Conservation (phyloP, 1,139 yeast species). For the Suhomyces maxii region DNA sequence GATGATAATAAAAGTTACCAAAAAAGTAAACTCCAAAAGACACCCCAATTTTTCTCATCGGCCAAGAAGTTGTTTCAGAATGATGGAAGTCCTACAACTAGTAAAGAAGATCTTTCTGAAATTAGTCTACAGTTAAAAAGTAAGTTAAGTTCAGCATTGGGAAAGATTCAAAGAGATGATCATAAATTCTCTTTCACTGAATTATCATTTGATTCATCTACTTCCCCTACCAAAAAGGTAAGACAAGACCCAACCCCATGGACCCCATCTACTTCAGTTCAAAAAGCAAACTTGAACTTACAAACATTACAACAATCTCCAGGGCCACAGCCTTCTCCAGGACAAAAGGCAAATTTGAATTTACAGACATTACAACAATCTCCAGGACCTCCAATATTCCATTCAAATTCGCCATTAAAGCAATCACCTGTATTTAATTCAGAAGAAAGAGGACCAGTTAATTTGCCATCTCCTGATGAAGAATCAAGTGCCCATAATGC, state of each 20-base stretch:
- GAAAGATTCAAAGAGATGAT: conserved; percentile 31
- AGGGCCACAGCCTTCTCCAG: conserved; percentile 12
- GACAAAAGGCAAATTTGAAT: conserved; percentile 31
- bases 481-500: conserved; percentile 49
- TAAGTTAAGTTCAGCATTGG: conserved; percentile 41
- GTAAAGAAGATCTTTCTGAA: conserved; percentile 36
- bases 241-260: conserved; percentile 16
- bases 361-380: conserved; percentile 42
- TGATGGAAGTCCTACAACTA: conserved; percentile 19
- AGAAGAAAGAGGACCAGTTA: conserved; percentile 10
- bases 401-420: conserved; percentile 18
- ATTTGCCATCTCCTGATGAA: conserved; percentile 37
- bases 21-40: conserved; percentile 32
- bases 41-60: conserved; percentile 45
- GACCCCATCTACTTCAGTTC: conserved; percentile 25
- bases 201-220: conserved; percentile 29
- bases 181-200: conserved; percentile 34
- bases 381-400: conserved; percentile 1
- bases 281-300: conserved; percentile 36
- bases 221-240: conserved; percentile 30
- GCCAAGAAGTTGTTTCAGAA: conserved; percentile 36
- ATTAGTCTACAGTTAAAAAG: conserved; percentile 42
- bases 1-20: conserved; percentile 14
- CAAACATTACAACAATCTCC: conserved; percentile 43
- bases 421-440: conserved; percentile 25